These are phyloP conservation scores for Esteya vermicola DNA, from an alignment of 2,329 filamentous ascomycete genomes.

Conservation along the genomic window DNA sequence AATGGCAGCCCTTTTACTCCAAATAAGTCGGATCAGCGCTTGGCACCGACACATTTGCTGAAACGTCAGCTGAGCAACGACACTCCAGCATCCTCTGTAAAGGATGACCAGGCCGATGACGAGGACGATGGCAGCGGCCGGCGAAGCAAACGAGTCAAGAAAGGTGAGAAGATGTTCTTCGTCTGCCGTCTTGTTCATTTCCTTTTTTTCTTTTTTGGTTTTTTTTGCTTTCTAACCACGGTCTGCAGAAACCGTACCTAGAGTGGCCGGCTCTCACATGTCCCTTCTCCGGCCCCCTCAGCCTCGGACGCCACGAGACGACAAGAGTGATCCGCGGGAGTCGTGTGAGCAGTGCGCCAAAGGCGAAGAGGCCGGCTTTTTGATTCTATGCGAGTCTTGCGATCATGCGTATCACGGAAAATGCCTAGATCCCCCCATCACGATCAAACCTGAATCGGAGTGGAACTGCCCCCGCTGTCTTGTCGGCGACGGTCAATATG, in stretches of 20 bases:
- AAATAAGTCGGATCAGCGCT: slow-evolving; percentile 51
- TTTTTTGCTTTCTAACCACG: slow-evolving; percentile 1
- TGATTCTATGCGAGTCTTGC: slow-evolving; percentile 82
- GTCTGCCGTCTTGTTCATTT: too few species aligned
- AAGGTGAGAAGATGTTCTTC: slow-evolving; percentile 45
- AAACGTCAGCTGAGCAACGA: slow-evolving; percentile 65
- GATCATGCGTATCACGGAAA: slow-evolving; percentile 75
- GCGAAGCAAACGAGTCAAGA: slow-evolving; percentile 85
- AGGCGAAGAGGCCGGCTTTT: slow-evolving; percentile 53
- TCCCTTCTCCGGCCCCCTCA: slow-evolving; percentile 76
- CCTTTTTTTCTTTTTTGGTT: background rate
- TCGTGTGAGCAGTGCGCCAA: slow-evolving; percentile 81
- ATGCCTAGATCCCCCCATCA: slow-evolving; percentile 78
- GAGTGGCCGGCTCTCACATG: slow-evolving; percentile 94
- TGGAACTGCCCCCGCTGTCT: slow-evolving; percentile 96
- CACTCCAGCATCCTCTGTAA: slow-evolving; percentile 31
- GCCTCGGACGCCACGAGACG: slow-evolving; percentile 47
- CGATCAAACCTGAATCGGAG: slow-evolving; percentile 63
- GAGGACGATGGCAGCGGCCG: slow-evolving; percentile 59
- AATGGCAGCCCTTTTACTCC: slow-evolving; percentile 49
- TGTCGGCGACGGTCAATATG: slow-evolving; percentile 91
- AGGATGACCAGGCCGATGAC: slow-evolving; percentile 31
- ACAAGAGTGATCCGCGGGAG: slow-evolving; percentile 32
- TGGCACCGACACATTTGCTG: slow-evolving; percentile 43
- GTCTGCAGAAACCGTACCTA: slow-evolving; percentile 49